Evolutionary conservation across 73 alveolate genomes (phyloP).

Genomic region (Symbiodinium pilosum): DNA sequence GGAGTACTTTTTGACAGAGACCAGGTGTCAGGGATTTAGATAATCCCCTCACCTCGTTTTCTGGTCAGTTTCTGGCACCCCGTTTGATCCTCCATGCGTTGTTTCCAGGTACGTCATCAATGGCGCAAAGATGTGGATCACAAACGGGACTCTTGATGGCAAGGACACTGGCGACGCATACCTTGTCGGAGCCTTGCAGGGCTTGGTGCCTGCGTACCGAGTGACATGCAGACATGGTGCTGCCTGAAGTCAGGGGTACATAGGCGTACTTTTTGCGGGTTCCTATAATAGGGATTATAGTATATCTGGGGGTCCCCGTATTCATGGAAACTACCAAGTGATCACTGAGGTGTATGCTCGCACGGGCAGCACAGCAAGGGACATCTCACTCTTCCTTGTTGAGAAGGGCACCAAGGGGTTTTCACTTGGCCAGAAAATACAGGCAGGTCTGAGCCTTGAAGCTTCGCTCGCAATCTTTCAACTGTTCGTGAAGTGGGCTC

Average conservation of each 20-base stretch:
- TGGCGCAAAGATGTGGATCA: constrained; percentile 93
- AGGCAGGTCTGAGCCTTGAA: neutral
- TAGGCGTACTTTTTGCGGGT: too few relatives aligned
- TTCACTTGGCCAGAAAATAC: constrained; percentile 73
- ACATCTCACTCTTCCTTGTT: constrained; percentile 76
- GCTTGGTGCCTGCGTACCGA: too few relatives aligned
- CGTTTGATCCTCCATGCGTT: too few relatives aligned
- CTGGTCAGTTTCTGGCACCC: too few relatives aligned
- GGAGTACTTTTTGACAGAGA: too few relatives aligned
- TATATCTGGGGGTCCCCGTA: neutral
- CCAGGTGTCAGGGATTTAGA: too few relatives aligned
- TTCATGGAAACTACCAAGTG: neutral
- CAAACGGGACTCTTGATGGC: constrained; percentile 91
- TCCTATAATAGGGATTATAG: too few relatives aligned
- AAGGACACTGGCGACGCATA: constrained; percentile 72
- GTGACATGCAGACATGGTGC: too few relatives aligned
- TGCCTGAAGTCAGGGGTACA: too few relatives aligned
- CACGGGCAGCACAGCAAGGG: constrained; percentile 59
- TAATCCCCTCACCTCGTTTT: too few relatives aligned
- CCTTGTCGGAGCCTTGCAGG: constrained; percentile 23
- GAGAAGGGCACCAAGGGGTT: constrained; percentile 81
- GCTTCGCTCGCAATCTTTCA: too few relatives aligned
- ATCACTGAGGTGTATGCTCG: constrained; percentile 52
- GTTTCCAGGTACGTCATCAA: constrained; percentile 52
- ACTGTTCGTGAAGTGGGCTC: too few relatives aligned